Conservation (phyloP, 2,329 filamentous ascomycete species). For the Apiospora arundinis region DNA sequence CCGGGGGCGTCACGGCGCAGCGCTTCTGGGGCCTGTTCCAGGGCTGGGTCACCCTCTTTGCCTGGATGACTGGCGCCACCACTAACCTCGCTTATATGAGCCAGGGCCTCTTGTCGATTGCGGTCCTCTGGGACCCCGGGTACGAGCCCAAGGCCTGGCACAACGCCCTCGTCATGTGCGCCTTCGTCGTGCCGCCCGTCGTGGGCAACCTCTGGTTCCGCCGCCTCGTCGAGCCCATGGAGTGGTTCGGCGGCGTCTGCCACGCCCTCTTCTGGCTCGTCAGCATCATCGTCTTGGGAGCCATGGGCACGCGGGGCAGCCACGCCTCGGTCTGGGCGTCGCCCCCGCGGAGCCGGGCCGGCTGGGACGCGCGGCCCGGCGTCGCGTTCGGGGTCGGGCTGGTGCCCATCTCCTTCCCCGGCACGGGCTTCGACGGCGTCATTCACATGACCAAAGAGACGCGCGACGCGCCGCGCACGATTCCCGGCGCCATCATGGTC, state of each 20-base stretch:
- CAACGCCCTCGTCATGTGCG: conserved; percentile 21
- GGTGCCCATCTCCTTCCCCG: conserved; percentile 14
- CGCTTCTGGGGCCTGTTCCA: conserved; percentile 24
- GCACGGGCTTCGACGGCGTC: conserved; percentile 15
- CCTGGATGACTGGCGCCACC: conserved; percentile 21
- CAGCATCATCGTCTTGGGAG: conserved; percentile 4
- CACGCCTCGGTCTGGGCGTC: conserved; percentile 21
- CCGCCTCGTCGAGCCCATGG: conserved; percentile 20
- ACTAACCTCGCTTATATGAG: conserved; percentile 18
- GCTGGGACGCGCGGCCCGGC: background rate
- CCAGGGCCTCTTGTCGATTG: conserved; percentile 12
- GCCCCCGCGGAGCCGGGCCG: background rate
- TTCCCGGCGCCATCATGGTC: background rate
- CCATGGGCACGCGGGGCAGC: background rate
- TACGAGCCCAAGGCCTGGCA: conserved; percentile 12
- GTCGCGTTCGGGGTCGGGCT: conserved; percentile 21
- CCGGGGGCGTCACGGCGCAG: background rate
- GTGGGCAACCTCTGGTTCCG: conserved; percentile 22
- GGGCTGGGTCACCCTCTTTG: conserved; percentile 22
- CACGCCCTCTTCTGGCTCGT: conserved; percentile 24
- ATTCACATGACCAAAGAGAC: conserved; percentile 23
- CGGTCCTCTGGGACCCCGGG: conserved; percentile 14
- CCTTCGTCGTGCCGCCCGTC: conserved; percentile 19
- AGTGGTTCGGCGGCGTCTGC: conserved; percentile 18
- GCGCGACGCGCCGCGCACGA: conserved; percentile 19